Evolutionary conservation across 1,139 yeast species (phyloP).

Genomic region (Kodamaea arcana): DNA sequence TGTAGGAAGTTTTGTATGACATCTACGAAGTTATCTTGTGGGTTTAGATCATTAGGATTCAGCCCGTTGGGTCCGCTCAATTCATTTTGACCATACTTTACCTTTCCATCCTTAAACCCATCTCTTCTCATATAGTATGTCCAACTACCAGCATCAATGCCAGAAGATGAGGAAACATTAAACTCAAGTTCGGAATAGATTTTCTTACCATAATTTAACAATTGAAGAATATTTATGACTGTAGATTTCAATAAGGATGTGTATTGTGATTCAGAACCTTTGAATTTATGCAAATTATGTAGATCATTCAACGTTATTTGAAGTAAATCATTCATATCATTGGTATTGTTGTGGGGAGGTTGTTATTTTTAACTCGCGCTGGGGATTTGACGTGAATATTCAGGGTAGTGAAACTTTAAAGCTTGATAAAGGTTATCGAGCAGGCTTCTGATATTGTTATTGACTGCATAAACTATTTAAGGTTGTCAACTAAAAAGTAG

Average conservation of each 20-base stretch:
- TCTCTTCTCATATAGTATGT: conserved; percentile 5
- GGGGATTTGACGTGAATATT: no score
- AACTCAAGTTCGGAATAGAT: conserved; percentile 10
- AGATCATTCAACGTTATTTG: conserved; percentile 21
- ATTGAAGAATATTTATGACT: conserved; percentile 12
- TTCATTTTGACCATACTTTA: background rate
- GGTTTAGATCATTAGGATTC: conserved; percentile 1
- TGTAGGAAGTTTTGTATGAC: conserved; percentile 12
- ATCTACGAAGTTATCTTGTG: conserved; percentile 10
- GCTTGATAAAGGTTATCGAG: no score
- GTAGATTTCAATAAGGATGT: conserved; percentile 15
- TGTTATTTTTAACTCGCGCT: background rate
- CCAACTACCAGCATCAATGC: conserved; percentile 3
- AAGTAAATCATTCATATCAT: conserved; percentile 16
- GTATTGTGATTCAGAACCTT: conserved; percentile 11
- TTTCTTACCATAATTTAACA: conserved; percentile 17
- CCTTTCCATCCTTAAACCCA: background rate
- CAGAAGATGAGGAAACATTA: conserved; percentile 7
- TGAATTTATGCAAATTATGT: conserved; percentile 17
- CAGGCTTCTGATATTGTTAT: no score
- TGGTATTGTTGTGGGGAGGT: background rate
- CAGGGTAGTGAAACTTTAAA: no score
- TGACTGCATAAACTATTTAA: no score
- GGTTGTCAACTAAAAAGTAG: no score
- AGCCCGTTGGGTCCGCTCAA: conserved; percentile 1